phyloP scores from a whole-genome alignment of 768 basidiomycete genomes.

The Lyophyllum atratum region DNA sequence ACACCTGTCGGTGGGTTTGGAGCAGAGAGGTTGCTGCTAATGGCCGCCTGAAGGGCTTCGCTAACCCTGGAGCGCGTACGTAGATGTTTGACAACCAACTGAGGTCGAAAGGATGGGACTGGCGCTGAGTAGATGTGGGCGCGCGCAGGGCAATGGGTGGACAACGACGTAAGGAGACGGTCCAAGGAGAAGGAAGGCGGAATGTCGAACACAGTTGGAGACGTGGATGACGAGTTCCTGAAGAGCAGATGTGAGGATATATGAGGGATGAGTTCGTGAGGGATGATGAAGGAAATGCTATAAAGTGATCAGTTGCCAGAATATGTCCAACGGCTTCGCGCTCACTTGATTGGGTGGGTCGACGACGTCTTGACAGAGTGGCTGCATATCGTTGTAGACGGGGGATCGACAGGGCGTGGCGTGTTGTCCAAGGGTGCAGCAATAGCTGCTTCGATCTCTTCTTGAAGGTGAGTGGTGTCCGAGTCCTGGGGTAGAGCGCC shows the following conservation, averaged over 20 bases:
- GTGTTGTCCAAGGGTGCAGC: slow-evolving; percentile 37
- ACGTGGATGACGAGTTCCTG: slow-evolving; percentile 15
- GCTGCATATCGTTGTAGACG: neutral
- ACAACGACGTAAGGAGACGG: slow-evolving; percentile 32
- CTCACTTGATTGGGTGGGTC: slow-evolving; percentile 84
- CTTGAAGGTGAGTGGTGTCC: slow-evolving; percentile 34
- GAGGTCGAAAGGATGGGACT: slow-evolving; percentile 13
- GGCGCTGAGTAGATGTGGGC: slow-evolving; percentile 6
- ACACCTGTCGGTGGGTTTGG: neutral
- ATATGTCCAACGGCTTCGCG: slow-evolving; percentile 24
- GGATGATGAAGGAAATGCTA: slow-evolving; percentile 68
- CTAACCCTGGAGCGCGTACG: slow-evolving; percentile 27
- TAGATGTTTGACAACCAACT: slow-evolving; percentile 14
- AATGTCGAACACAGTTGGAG: slow-evolving; percentile 48
- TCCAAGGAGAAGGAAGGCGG: slow-evolving; percentile 46
- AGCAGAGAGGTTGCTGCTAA: slow-evolving; percentile 31
- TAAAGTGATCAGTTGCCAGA: neutral
- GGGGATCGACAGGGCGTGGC: slow-evolving; percentile 6
- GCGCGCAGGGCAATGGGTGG: slow-evolving; percentile 14
- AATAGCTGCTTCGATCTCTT: slow-evolving; percentile 57
- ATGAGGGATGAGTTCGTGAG: slow-evolving; percentile 54
- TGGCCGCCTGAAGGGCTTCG: slow-evolving; percentile 38
- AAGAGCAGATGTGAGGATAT: slow-evolving; percentile 49
- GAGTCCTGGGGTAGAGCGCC: slow-evolving; percentile 20
- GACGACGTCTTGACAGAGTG: slow-evolving; percentile 65